Base-by-base conservation (phyloP, 2,329 filamentous ascomycete genomes). In the Aureobasidium sp. region DNA sequence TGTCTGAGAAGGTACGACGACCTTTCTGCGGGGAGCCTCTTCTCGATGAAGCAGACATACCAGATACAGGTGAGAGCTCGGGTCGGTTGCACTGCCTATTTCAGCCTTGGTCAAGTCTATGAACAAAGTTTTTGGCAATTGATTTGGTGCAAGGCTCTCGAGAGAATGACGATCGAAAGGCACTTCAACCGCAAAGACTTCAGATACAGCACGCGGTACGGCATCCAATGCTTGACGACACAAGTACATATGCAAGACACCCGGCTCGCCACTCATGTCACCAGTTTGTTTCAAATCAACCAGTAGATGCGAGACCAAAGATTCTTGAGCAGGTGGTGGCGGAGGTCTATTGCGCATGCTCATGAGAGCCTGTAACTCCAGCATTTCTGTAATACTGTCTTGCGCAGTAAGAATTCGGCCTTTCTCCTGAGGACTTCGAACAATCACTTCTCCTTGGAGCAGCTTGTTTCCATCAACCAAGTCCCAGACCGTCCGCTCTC, bases 401-500 rank as follows among this genome's bases (percentile, higher is more conserved):
- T 97, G 89, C 13, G 90, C 91, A 0, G 92, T 97, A 69, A 99
- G 76, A 32, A 97, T 86, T 50, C 92, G 86, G 9, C 94, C 94
- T 34, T 88, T 84, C 71, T 92, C 87, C 24, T 82, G 83, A 1
- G 94, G 91, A 74, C 95, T 94, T 34, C 94, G 87, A 63, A 99
- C 94, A 72, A 99, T 96, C 52, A 99, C 89, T 72, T 97, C 92
- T 56, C 91, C 91, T 65, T 87, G 91, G 61, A 97, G 88, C 70
- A 97, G 84, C 76, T 97, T 97, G 77, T 99, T 99, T 48, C 93
- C 93, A 47, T 84, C 86, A 2, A 97, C 93, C 55, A 99, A 79
- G 70, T 97, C 91, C 94, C 95, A 99, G 0, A 99, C 92, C 0
- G 92, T 95, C 73, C 89, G 88, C 72, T 97, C 90, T 64, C 94